Conservation (phyloP, 495 filamentous ascomycete genomes). For the Talaromyces proteolyticus region DNA sequence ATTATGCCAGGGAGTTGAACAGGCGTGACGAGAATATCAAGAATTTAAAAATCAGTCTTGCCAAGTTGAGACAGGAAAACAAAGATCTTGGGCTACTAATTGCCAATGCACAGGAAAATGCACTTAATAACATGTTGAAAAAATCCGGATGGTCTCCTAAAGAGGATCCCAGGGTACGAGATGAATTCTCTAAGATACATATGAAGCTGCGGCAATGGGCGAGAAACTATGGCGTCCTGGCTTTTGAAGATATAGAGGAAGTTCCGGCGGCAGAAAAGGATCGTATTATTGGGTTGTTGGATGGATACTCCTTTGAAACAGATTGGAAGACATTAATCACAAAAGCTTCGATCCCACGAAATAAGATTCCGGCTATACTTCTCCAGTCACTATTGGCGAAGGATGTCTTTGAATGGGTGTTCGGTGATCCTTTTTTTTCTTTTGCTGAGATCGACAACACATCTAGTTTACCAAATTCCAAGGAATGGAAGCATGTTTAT, state of each 20-base stretch:
- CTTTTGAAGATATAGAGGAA: background rate
- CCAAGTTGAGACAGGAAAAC: background rate
- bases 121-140: background rate
- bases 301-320: background rate
- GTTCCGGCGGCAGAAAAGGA: background rate
- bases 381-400: conserved; percentile 1
- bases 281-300: background rate
- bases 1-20: background rate
- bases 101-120: background rate
- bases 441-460: background rate
- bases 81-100: background rate
- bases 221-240: no score
- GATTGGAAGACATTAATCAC: background rate
- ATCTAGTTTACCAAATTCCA: background rate
- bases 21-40: background rate
- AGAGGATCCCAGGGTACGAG: background rate
- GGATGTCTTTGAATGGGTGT: background rate
- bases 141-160: background rate
- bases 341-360: background rate
- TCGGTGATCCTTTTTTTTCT: background rate
- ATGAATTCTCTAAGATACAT: background rate
- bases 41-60: background rate
- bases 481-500: background rate
- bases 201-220: background rate
- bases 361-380: background rate